Evolutionary conservation across 202 grass and related monocot species (phyloP).

Genomic region (Digitaria exilis): DNA sequence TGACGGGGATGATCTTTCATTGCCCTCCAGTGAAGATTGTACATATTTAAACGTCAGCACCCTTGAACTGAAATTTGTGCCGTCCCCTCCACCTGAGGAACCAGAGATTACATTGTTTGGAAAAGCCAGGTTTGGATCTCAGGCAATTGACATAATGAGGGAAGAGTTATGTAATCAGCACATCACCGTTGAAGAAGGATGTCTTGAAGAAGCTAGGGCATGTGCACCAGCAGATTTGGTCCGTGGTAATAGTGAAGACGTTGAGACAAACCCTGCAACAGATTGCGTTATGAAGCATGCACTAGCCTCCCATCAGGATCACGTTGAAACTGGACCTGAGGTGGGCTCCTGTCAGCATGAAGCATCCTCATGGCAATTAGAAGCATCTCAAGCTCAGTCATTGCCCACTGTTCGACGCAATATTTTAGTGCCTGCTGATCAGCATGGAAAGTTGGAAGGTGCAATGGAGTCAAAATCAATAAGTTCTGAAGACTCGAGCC

Average conservation of each 20-base stretch:
- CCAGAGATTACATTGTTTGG: slow-evolving; percentile 80
- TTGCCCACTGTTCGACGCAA: slow-evolving; percentile 22
- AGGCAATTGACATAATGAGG: slow-evolving; percentile 61
- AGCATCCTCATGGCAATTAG: background rate
- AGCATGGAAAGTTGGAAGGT: slow-evolving; percentile 28
- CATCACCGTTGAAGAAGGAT: slow-evolving; percentile 31
- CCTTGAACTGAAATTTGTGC: slow-evolving; percentile 62
- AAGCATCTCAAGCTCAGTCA: slow-evolving; percentile 21
- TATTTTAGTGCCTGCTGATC: slow-evolving; percentile 10
- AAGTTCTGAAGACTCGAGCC: slow-evolving; percentile 21
- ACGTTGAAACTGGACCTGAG: background rate
- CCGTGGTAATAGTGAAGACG: slow-evolving; percentile 14
- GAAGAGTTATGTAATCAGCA: slow-evolving; percentile 50
- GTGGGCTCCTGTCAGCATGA: background rate
- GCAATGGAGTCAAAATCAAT: slow-evolving; percentile 3
- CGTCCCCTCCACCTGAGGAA: slow-evolving; percentile 45
- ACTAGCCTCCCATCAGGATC: slow-evolving; percentile 19
- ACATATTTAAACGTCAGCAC: slow-evolving; percentile 32
- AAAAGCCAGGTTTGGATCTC: slow-evolving; percentile 76
- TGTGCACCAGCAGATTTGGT: background rate
- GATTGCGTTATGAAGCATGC: slow-evolving; percentile 1
- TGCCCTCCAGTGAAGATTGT: slow-evolving; percentile 22
- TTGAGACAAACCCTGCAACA: slow-evolving; percentile 19
- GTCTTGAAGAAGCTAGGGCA: slow-evolving; percentile 1
- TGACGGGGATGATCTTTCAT: slow-evolving; percentile 9